These are phyloP conservation scores for Verticillium isaacii DNA, from an alignment of 2,329 filamentous ascomycete species.

Conservation along the genomic window DNA sequence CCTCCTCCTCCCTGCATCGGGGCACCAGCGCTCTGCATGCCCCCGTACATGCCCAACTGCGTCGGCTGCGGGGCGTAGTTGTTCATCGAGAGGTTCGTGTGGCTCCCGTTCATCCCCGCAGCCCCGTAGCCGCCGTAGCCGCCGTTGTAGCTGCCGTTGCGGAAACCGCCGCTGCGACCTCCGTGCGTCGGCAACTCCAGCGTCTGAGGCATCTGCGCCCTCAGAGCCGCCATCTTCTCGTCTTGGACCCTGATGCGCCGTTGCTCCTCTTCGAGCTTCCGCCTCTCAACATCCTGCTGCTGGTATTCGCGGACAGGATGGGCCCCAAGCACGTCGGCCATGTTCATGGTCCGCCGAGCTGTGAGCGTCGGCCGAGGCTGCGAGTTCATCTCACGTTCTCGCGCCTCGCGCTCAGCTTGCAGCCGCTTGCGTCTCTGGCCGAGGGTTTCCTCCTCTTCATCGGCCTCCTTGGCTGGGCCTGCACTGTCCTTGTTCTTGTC, in stretches of 20 bases:
- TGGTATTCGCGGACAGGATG: constrained; percentile 36
- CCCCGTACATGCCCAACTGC: background rate
- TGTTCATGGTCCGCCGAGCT: constrained; percentile 18
- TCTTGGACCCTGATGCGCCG: constrained; percentile 37
- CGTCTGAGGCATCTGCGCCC: constrained; percentile 43
- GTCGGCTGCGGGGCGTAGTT: constrained; percentile 4
- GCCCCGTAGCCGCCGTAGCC: constrained; percentile 24
- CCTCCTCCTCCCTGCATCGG: constrained; percentile 1
- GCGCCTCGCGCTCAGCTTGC: constrained; percentile 64
- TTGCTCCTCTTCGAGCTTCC: constrained; percentile 31
- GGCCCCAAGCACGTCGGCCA: constrained; percentile 54
- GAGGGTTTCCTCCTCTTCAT: constrained; percentile 68
- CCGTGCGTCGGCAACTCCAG: constrained; percentile 19
- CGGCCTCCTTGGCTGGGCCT: constrained; percentile 20
- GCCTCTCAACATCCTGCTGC: constrained; percentile 30
- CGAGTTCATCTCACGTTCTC: constrained; percentile 47
- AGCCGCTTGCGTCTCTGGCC: constrained; percentile 72
- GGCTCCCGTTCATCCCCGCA: constrained; percentile 20
- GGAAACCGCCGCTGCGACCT: constrained; percentile 39
- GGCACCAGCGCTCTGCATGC: background rate
- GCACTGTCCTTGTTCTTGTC: constrained; percentile 28
- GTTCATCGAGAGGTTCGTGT: constrained; percentile 1
- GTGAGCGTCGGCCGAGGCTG: constrained; percentile 4
- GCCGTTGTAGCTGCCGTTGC: constrained; percentile 51
- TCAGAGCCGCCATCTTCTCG: constrained; percentile 41